Percentiles rank a stretch among this genome's conserved stretches.
Conservation (phyloP, 495 filamentous ascomycete genomes). For the Penicillium antarcticum region DNA sequence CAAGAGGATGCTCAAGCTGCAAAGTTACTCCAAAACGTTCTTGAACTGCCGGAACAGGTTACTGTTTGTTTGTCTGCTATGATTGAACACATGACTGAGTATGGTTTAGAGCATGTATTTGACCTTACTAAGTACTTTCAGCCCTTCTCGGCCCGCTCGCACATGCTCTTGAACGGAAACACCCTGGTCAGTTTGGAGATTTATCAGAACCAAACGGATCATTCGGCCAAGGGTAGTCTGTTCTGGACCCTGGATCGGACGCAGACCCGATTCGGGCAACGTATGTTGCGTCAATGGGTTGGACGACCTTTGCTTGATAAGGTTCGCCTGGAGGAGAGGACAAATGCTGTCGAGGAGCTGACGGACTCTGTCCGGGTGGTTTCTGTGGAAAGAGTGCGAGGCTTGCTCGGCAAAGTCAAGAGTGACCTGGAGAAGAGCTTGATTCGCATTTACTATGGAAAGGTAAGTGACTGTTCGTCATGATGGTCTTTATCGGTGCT, state of each 20-base stretch:
- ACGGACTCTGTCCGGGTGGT: constrained; percentile 60
- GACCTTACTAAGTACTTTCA: constrained; percentile 97
- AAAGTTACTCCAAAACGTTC: constrained; percentile 76
- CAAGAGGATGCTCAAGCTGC: constrained; percentile 47
- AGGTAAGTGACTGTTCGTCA: constrained; percentile 34
- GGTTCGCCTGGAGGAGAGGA: constrained; percentile 71
- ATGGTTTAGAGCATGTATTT: constrained; percentile 94
- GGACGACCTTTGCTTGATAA: constrained; percentile 86
- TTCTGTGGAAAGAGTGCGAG: constrained; percentile 68
- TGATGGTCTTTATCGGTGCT: constrained; percentile 9
- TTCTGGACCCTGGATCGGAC: constrained; percentile 97
- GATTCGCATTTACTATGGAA: constrained; percentile 95
- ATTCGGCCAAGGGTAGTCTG: constrained; percentile 80
- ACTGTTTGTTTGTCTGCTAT: constrained; percentile 93
- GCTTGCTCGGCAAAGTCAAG: constrained; percentile 65
- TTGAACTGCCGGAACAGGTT: constrained; percentile 79
- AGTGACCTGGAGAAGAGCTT: constrained; percentile 87
- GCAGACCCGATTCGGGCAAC: constrained; percentile 81
- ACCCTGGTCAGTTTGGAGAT: constrained; percentile 92
- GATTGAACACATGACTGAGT: constrained; percentile 92
- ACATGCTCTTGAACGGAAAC: constrained; percentile 96
- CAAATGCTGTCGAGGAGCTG: constrained; percentile 86
- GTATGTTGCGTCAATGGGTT: constrained; percentile 91
- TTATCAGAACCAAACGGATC: constrained; percentile 92
- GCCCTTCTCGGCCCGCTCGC: constrained; percentile 87